Base-by-base conservation (phyloP, 208 protist genomes). In the Wallacemonas sp. region DNA sequence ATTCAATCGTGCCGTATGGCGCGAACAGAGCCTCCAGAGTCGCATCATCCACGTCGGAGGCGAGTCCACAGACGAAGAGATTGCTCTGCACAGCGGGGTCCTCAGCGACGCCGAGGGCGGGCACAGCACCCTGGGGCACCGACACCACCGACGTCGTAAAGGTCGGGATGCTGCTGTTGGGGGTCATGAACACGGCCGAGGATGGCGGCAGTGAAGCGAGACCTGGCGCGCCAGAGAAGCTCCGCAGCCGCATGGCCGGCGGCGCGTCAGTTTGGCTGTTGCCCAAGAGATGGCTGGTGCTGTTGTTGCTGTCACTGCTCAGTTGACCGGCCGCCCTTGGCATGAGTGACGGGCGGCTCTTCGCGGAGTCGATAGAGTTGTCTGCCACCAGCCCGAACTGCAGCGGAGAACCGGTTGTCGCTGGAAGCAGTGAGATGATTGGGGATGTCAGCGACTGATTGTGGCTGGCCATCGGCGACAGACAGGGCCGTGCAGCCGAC, bases 61-160 rank as follows among this genome's bases (percentile, higher is more conserved):
- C 60, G 4, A 93, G 66, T 26, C 78, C 80, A 55, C 81, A 90
- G 41, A 93, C 53, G 67, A 90, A 93, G 10, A 93, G 71, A 61
- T 93, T 93, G 70, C 85, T 89, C 38, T 83, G 85, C 36, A 87
- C 58, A 38, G 55, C 66, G n/a, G 75, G 70, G 41, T 81, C 68
- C 34, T 66, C 74, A 8, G 57, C 33, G 38, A 60, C 36, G 32
- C 52, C 22, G 34, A 52, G 42, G 2, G 13, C 1, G 26, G 36
- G 52, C 36, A 60, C 32, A 19, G 37, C 22, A 52, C 34, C 46
- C 30, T 36, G 61, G n/a, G 17, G 41, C 12, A 32, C 27, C 10
- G 36, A 26, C 12, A 22, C n/a, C 26, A 26, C 39, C 12, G 63
- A 36, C 37, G 52, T 10, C 45, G 58, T 26, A 24, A 29, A 45